A percentile compares a stretch with the other conserved stretches of the same genome.
Conservation (phyloP, 2,329 filamentous ascomycete genomes). For the Exophiala aquamarina region DNA sequence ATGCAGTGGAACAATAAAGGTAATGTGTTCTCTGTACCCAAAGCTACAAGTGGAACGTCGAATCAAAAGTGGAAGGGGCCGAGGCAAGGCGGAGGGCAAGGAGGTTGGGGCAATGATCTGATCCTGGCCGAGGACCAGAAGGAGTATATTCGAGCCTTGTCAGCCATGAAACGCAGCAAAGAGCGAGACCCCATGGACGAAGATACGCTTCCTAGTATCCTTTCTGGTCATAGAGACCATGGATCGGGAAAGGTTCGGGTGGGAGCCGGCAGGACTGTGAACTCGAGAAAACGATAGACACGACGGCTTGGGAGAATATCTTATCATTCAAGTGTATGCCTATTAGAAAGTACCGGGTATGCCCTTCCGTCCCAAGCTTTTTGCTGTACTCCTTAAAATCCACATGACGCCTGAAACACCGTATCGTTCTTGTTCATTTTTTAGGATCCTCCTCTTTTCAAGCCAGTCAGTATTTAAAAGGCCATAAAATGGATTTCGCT, state of each 20-base stretch:
- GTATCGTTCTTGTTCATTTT: constrained; percentile 25
- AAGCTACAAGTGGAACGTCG: constrained; percentile 76
- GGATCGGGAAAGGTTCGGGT: constrained; percentile 70
- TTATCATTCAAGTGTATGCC: constrained; percentile 1
- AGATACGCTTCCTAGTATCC: constrained; percentile 81
- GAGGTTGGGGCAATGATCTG: constrained; percentile 80
- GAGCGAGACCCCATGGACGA: constrained; percentile 90
- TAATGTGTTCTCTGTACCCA: constrained; percentile 89
- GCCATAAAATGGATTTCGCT: background rate
- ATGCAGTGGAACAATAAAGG: constrained; percentile 96
- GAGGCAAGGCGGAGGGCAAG: constrained; percentile 69
- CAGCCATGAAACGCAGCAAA: constrained; percentile 64
- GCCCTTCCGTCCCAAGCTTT: constrained; percentile 1
- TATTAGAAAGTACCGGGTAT: constrained; percentile 13
- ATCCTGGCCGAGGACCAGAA: constrained; percentile 95
- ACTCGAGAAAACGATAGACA: constrained; percentile 62
- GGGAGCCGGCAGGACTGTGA: constrained; percentile 83
- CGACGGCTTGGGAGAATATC: background rate
- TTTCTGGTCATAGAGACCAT: constrained; percentile 74
- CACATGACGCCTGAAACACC: constrained; percentile 4
- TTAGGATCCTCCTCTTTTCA: constrained; percentile 33
- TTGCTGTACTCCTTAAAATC: background rate
- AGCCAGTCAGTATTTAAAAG: constrained; percentile 19
- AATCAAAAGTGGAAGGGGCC: constrained; percentile 68
- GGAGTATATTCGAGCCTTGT: constrained; percentile 70